Evolutionary conservation across 257 asterid genomes (phyloP), one percentile per base, ranked within the genome.

Genomic region (Linaria vulgaris): DNA sequence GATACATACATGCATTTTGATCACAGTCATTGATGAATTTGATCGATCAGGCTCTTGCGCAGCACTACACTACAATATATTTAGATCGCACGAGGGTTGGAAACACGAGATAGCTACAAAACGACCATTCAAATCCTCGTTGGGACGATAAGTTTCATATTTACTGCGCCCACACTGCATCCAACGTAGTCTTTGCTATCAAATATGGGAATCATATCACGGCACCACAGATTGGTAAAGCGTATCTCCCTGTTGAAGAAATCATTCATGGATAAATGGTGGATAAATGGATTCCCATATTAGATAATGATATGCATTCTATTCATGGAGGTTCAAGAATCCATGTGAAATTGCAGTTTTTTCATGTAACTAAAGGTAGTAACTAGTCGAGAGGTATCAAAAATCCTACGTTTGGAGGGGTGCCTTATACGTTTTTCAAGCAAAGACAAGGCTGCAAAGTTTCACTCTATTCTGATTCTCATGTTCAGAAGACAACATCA

Each of bases 171-270:
- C 96, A 86, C 55, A 63, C 51, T 6, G 74, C 85, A 27, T 82
- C 92, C 17, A 65, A 82, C 70, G 71, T 92, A 30, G 63, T 88
- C 20, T 92, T 92, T 77, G 81, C 95, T 0, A 64, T 92, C 51
- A 92, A 88, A 69, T 81, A 83, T 30, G 77, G 49, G 10, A 70
- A 88, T 53, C 84, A 83, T 1, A 31, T 92, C 0, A 95, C 10
- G 13, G 97, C 98, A 23, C 85, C 87, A 9, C 60, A 88, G 19
- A 83, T 91, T 6, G 98, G 96, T 12, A 68, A 95, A 54, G 96
- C 96, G 14, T 80, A 82, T 66, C 71, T 86, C 1, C 80, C 87
- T 0, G 98, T 79, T 16, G 84, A 72, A 56, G 92, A 91, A 27
- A 19, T 86, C 16, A 52, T 75, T 41, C 72, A 52, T 21, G 86